A percentile compares a stretch with the other conserved stretches of the same genome.
Conservation (phyloP, 139 green algal genomes). For the Chlamydomonas incerta region DNA sequence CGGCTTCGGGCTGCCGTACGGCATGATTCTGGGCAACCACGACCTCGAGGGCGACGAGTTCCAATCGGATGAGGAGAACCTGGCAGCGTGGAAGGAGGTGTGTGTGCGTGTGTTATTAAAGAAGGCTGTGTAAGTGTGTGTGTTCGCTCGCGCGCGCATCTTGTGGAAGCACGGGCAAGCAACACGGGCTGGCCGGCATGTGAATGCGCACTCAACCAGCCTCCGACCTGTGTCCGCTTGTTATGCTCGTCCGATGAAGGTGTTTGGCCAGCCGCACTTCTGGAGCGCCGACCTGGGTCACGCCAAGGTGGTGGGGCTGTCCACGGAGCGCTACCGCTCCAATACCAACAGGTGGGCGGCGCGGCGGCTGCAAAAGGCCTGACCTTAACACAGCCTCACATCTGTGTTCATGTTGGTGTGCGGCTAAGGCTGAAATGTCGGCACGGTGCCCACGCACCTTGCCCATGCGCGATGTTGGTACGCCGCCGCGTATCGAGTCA, state of each 20-base stretch:
- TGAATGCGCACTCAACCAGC: too few species aligned
- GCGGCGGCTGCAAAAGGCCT: constrained; percentile 13
- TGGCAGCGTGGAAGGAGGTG: constrained; percentile 73
- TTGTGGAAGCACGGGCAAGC: too few species aligned
- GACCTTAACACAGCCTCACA: too few species aligned
- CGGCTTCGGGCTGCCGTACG: constrained; percentile 63
- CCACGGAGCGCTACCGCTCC: constrained; percentile 75
- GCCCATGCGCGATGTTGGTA: too few species aligned
- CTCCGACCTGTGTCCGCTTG: too few species aligned
- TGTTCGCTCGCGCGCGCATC: too few species aligned
- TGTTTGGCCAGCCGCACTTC: constrained; percentile 70
- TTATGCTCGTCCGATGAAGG: not conserved
- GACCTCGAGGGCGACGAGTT: constrained; percentile 79
- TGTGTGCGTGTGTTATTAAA: not conserved
- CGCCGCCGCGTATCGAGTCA: too few species aligned
- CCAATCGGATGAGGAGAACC: constrained; percentile 80
- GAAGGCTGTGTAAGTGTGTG: too few species aligned
- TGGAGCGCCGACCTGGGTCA: constrained; percentile 73
- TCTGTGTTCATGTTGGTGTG: too few species aligned
- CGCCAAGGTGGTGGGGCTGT: constrained; percentile 76
- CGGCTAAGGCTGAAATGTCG: too few species aligned
- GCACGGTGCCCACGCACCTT: too few species aligned
- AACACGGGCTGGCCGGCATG: too few species aligned
- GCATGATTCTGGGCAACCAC: constrained; percentile 82
- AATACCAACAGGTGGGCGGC: constrained; percentile 58